Evolutionary conservation across 768 basidiomycete species (phyloP).

Genomic region (Termitomyces sp.): DNA sequence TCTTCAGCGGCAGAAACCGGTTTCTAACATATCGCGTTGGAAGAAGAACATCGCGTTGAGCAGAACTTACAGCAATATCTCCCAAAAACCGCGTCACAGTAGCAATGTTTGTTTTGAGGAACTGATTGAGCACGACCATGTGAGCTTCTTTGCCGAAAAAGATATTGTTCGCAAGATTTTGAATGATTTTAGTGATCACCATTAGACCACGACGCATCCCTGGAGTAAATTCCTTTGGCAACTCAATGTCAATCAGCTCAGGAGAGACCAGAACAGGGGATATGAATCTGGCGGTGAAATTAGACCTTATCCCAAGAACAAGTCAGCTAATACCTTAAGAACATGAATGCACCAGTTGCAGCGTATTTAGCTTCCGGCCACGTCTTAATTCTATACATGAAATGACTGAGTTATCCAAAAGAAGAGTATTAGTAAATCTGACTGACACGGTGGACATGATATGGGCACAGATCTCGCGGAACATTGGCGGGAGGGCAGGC

Average conservation of each 20-base stretch:
- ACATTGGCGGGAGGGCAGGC: slow-evolving; percentile 74
- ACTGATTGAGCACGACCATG: slow-evolving; percentile 77
- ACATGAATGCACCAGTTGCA: slow-evolving; percentile 87
- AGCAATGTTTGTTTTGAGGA: slow-evolving; percentile 64
- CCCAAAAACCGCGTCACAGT: slow-evolving; percentile 74
- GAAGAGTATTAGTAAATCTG: background rate
- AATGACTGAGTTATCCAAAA: slow-evolving; percentile 2
- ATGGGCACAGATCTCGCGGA: slow-evolving; percentile 83
- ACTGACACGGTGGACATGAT: slow-evolving; percentile 75
- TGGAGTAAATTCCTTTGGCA: slow-evolving; percentile 55
- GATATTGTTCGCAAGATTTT: slow-evolving; percentile 92
- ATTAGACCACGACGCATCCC: slow-evolving; percentile 74
- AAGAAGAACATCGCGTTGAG: background rate
- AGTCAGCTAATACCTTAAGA: slow-evolving; percentile 54
- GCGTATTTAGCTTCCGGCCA: slow-evolving; percentile 82
- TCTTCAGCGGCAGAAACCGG: slow-evolving; percentile 40
- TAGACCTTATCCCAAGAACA: background rate
- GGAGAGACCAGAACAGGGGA: slow-evolving; percentile 88
- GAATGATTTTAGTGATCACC: slow-evolving; percentile 87
- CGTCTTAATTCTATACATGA: slow-evolving; percentile 40
- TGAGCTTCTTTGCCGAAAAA: slow-evolving; percentile 89
- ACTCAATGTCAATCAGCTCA: slow-evolving; percentile 76
- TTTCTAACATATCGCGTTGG: slow-evolving; percentile 24
- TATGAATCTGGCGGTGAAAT: slow-evolving; percentile 59
- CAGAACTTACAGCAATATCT: slow-evolving; percentile 57